phyloP scores from a whole-genome alignment of 2,329 filamentous ascomycete genomes.

The Beauveria asiatica region DNA sequence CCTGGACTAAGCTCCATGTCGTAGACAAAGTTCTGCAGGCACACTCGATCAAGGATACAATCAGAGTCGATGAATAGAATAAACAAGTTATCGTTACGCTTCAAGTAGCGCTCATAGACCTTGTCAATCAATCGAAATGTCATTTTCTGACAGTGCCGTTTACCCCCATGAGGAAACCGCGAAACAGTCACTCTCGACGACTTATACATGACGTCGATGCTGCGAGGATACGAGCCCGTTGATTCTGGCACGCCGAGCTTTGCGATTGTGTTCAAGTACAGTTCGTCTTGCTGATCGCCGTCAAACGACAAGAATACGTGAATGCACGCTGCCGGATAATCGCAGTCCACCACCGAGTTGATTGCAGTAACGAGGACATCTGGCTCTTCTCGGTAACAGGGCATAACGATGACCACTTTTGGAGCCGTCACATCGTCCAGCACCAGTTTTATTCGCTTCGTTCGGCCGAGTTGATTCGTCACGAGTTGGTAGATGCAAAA shows the following conservation, averaged over 20 bases:
- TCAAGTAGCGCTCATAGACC: slow-evolving; percentile 80
- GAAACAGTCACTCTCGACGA: slow-evolving; percentile 82
- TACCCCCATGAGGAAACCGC: slow-evolving; percentile 86
- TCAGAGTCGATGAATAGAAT: slow-evolving; percentile 97
- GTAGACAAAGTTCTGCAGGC: slow-evolving; percentile 95
- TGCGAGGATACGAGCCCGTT: slow-evolving; percentile 71
- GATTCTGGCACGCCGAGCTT: slow-evolving; percentile 74
- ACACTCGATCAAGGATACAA: slow-evolving; percentile 84
- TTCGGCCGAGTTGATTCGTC: slow-evolving; percentile 75
- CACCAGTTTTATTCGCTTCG: slow-evolving; percentile 72
- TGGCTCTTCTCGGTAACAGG: slow-evolving; percentile 87
- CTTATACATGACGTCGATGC: slow-evolving; percentile 82
- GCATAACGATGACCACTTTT: slow-evolving; percentile 95
- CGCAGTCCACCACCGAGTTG: slow-evolving; percentile 86
- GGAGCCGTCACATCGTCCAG: slow-evolving; percentile 80
- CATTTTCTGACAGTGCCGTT: slow-evolving; percentile 85
- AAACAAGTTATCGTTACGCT: slow-evolving; percentile 84
- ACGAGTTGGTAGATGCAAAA: slow-evolving; percentile 89
- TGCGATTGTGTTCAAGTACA: slow-evolving; percentile 80
- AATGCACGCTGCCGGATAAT: slow-evolving; percentile 85
- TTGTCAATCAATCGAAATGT: slow-evolving; percentile 92
- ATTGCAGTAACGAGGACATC: slow-evolving; percentile 77
- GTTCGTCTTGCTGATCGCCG: slow-evolving; percentile 77
- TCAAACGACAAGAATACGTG: slow-evolving; percentile 96
- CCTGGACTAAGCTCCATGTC: slow-evolving; percentile 97